Percentiles rank a stretch among this genome's conserved stretches.
phyloP scores from a whole-genome alignment of 805 yeast genomes.

The Brettanomyces nanus region DNA sequence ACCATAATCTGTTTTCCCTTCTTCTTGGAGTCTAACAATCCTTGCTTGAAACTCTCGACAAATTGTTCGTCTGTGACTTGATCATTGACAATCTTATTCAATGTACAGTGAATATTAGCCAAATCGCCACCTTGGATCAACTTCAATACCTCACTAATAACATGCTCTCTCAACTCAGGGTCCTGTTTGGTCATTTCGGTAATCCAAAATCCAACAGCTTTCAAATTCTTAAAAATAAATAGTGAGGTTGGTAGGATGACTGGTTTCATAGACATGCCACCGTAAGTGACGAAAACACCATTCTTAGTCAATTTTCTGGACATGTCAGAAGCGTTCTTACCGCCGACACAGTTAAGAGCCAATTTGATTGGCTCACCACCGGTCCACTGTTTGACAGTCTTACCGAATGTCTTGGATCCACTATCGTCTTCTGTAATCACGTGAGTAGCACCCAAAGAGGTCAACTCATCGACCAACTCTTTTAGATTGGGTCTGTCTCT shows the following conservation, averaged over 20 bases:
- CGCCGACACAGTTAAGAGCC: slow-evolving; percentile 92
- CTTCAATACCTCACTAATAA: slow-evolving; percentile 47
- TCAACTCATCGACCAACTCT: slow-evolving; percentile 44
- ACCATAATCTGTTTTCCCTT: slow-evolving; percentile 37
- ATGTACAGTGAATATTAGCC: slow-evolving; percentile 36
- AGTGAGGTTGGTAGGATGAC: slow-evolving; percentile 84
- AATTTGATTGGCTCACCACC: slow-evolving; percentile 51
- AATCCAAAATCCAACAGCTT: slow-evolving; percentile 90
- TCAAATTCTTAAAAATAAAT: slow-evolving; percentile 82
- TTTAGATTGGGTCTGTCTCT: slow-evolving; percentile 78
- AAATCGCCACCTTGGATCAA: slow-evolving; percentile 54
- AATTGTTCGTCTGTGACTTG: slow-evolving; percentile 33
- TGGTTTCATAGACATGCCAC: slow-evolving; percentile 97
- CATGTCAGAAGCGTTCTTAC: slow-evolving; percentile 70
- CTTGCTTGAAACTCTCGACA: slow-evolving; percentile 33
- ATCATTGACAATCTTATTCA: slow-evolving; percentile 26
- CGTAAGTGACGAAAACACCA: slow-evolving; percentile 83
- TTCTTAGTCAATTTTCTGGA: slow-evolving; percentile 73
- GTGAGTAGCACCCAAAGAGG: slow-evolving; percentile 69
- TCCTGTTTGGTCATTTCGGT: slow-evolving; percentile 54
- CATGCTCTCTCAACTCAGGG: slow-evolving; percentile 50
- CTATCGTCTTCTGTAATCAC: slow-evolving; percentile 89
- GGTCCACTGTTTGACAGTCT: slow-evolving; percentile 48
- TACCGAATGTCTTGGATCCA: slow-evolving; percentile 56
- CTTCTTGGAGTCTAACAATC: slow-evolving; percentile 31